Percentiles rank a stretch among this genome's conserved stretches.
These are phyloP conservation scores for Stephanodiscus minutulus DNA, from an alignment of 108 stramenopile genomes.

Conservation along the genomic window DNA sequence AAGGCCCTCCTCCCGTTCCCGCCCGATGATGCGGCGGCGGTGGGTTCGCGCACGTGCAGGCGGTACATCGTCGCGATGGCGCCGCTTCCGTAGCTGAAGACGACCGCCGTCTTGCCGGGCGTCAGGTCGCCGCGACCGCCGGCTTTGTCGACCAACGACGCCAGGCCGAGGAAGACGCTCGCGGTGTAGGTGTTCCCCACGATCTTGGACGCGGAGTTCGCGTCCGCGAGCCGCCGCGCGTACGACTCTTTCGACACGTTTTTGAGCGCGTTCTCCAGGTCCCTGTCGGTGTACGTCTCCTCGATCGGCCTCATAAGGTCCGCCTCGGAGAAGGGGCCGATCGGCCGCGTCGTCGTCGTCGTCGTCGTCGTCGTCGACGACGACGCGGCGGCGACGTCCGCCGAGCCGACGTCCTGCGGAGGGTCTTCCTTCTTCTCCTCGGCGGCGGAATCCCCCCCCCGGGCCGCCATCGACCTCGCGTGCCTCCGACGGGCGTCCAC, in stretches of 20 bases:
- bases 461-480: slow-evolving; percentile 18
- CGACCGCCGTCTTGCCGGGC: slow-evolving; percentile 69
- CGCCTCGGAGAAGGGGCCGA: slow-evolving; percentile 36
- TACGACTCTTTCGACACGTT: slow-evolving; percentile 58
- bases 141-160: slow-evolving; percentile 79
- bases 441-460: not conserved
- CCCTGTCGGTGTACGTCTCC: slow-evolving; percentile 85
- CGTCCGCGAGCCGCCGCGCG: slow-evolving; percentile 57
- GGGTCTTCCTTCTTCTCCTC: slow-evolving; percentile 52
- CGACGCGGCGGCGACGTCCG: not conserved
- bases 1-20: slow-evolving; percentile 54
- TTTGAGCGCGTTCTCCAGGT: slow-evolving; percentile 64
- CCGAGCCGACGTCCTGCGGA: slow-evolving; percentile 8
- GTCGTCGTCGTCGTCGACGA: too few species aligned
- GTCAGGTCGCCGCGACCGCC: slow-evolving; percentile 69
- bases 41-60: slow-evolving; percentile 69
- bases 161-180: slow-evolving; percentile 90
- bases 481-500: slow-evolving; percentile 77
- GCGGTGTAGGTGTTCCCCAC: slow-evolving; percentile 99
- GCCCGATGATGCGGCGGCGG: slow-evolving; percentile 32
- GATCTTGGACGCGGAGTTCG: slow-evolving; percentile 74
- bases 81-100: slow-evolving; percentile 89
- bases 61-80: slow-evolving; percentile 95
- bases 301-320: slow-evolving; percentile 77
- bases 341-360: too few species aligned